A percentile compares a stretch with the other conserved stretches of the same genome.
phyloP scores from a whole-genome alignment of 768 basidiomycete genomes.

The Lentinula edodes region DNA sequence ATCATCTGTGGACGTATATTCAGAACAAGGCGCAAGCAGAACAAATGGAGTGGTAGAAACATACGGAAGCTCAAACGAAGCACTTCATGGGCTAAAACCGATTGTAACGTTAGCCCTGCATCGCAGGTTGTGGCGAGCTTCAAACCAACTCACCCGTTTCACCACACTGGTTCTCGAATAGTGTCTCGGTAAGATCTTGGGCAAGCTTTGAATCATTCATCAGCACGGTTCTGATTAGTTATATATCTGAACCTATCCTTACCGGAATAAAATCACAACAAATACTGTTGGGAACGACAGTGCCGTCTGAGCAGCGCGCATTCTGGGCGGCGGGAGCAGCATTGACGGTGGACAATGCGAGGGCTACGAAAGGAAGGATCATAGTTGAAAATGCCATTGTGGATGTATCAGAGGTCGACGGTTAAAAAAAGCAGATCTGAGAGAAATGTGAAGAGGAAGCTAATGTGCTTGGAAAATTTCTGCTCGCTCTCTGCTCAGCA shows the following conservation, averaged over 20 bases:
- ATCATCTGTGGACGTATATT: too few relatives aligned
- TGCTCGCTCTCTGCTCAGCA: neutral
- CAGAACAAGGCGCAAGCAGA: too few relatives aligned
- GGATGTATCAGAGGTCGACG: constrained; percentile 14
- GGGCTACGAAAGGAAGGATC: neutral
- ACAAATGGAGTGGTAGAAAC: too few relatives aligned
- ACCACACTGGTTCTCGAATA: constrained; percentile 30
- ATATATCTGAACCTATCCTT: neutral
- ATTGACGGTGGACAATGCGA: neutral
- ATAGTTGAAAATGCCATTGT: neutral
- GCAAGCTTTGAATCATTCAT: neutral
- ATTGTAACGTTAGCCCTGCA: too few relatives aligned
- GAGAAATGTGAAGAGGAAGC: neutral
- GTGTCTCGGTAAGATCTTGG: constrained; percentile 24
- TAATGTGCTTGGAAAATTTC: neutral
- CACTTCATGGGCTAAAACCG: too few relatives aligned
- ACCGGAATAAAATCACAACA: constrained; percentile 6
- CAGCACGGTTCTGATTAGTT: neutral
- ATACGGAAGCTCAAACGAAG: too few relatives aligned
- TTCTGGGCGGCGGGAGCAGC: neutral
- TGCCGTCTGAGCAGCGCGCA: constrained; percentile 1
- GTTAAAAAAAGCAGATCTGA: neutral
- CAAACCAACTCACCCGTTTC: constrained; percentile 9
- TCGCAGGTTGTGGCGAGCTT: too few relatives aligned
- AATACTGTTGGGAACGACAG: neutral